Percentiles rank a stretch among this genome's conserved stretches.
Evolutionary conservation across 163 green algal genomes (phyloP).

Genomic region (Coccomyxa subellipsoidea): DNA sequence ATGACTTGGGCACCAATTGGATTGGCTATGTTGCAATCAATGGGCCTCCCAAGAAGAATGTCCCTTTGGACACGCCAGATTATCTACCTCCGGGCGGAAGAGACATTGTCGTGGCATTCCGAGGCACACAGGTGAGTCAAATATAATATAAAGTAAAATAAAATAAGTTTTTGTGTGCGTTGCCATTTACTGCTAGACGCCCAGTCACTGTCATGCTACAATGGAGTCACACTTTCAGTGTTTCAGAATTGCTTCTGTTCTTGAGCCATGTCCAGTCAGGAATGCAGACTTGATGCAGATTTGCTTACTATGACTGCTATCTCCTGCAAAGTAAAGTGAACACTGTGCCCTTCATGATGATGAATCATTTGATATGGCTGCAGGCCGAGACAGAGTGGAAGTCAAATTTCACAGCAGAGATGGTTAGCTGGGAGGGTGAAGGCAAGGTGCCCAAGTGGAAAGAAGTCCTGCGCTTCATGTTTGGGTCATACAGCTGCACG

Average conservation of each 20-base stretch:
- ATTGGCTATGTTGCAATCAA: constrained; percentile 10
- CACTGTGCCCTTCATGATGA: not conserved
- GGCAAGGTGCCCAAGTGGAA: not conserved
- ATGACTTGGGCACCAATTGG: not conserved
- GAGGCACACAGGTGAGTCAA: constrained; percentile 7
- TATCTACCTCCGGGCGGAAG: not conserved
- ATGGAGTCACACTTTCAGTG: too few relatives aligned
- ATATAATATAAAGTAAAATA: too few relatives aligned
- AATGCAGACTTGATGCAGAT: too few relatives aligned
- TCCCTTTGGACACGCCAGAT: too few relatives aligned
- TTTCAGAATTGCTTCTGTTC: too few relatives aligned
- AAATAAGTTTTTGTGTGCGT: too few relatives aligned
- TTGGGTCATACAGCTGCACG: not conserved
- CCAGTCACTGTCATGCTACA: too few relatives aligned
- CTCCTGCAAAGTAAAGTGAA: too few relatives aligned
- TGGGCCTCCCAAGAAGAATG: not conserved
- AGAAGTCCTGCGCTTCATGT: not conserved
- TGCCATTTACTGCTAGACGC: too few relatives aligned
- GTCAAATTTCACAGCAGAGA: not conserved
- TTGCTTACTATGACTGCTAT: too few relatives aligned
- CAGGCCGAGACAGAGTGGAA: not conserved
- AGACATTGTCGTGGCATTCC: constrained; percentile 6
- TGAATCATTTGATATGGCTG: not conserved
- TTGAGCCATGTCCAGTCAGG: too few relatives aligned
- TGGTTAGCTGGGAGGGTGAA: not conserved